Evolutionary conservation across 306 rosid genomes (phyloP), one percentile per base, ranked within the genome.

Genomic region (Sechiopsis laciniata): DNA sequence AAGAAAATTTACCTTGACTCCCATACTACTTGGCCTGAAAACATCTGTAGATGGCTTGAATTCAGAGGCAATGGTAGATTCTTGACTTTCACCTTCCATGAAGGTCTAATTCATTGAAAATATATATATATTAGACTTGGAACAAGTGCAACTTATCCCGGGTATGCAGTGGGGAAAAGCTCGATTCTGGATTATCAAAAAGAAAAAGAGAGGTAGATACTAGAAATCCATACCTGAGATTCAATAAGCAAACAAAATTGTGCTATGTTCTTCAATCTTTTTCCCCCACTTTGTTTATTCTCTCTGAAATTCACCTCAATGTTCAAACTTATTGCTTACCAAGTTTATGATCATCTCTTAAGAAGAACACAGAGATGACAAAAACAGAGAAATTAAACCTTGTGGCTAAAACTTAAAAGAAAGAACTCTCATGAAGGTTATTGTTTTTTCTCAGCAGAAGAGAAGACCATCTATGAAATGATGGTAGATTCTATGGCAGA

Each of bases 11-110:
- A 92, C 98, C 98, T 92, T 90, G 8, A 92, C 24, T 55, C 89
- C 88, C 98, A 90, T 79, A 66, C 96, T 88, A 86, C 78, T 88
- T 81, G 98, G 87, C 72, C 87, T 90, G 77, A 85, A 72, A 60
- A 85, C 86, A 24, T 84, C 96, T 58, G 79, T 12, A 13, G 78
- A 8, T 79, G 86, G 75, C 76, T 80, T 90, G 69, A 80, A 83
- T 40, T 78, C 67, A 42, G 87, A 81, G 76, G 74, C 81, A 78
- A 81, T 75, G 40, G 50, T 76, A 19, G 77, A 76, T 64, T 85
- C 88, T 53, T 78, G 84, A 20, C 57, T 45, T 78, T 82, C 85
- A 81, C 85, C 84, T 78, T 81, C 88, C 63, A 50, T 84, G 73
- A 76, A 75, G 62, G 74, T 85, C 75, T 79, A 81, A 72, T 79